A percentile compares a stretch with the other conserved stretches of the same genome.
Conservation (phyloP, 2,329 filamentous ascomycete species). For the Trichoderma harzianum region DNA sequence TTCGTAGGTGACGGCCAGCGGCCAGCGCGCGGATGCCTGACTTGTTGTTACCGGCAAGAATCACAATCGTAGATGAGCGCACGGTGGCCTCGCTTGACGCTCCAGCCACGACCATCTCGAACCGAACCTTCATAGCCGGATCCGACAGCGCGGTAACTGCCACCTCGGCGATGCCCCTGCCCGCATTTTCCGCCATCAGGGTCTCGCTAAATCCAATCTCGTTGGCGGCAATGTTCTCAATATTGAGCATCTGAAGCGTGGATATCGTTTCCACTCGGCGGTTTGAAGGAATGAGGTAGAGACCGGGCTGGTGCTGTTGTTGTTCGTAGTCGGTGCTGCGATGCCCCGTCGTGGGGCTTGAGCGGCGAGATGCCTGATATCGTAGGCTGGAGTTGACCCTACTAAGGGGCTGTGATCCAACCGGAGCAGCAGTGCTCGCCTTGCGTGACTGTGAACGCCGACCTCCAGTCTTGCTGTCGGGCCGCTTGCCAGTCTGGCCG, state of each 20-base stretch:
- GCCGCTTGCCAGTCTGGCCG: conserved; percentile 45
- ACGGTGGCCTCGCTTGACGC: conserved; percentile 30
- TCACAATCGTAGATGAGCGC: conserved; percentile 51
- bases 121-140: conserved; percentile 55
- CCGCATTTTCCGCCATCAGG: conserved; percentile 88
- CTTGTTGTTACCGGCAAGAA: conserved; percentile 94
- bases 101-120: conserved; percentile 41
- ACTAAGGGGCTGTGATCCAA: conserved; percentile 40
- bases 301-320: conserved; percentile 42
- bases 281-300: conserved; percentile 54
- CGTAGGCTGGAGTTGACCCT: conserved; percentile 48
- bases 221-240: conserved; percentile 86
- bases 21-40: conserved; percentile 81
- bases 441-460: conserved; percentile 56
- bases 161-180: conserved; percentile 82
- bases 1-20: conserved; percentile 80
- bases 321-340: conserved; percentile 34
- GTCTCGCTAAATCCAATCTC: conserved; percentile 85
- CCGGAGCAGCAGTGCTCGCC: conserved; percentile 42
- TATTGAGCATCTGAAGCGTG: conserved; percentile 81
- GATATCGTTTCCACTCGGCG: conserved; percentile 61
- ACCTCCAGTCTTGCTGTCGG: conserved; percentile 50
- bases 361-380: conserved; percentile 32
- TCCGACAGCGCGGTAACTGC: conserved; percentile 66
- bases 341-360: conserved; percentile 30